These are phyloP conservation scores for Pezicula carpinea DNA, from an alignment of 2,329 filamentous ascomycete genomes.

Conservation along the genomic window DNA sequence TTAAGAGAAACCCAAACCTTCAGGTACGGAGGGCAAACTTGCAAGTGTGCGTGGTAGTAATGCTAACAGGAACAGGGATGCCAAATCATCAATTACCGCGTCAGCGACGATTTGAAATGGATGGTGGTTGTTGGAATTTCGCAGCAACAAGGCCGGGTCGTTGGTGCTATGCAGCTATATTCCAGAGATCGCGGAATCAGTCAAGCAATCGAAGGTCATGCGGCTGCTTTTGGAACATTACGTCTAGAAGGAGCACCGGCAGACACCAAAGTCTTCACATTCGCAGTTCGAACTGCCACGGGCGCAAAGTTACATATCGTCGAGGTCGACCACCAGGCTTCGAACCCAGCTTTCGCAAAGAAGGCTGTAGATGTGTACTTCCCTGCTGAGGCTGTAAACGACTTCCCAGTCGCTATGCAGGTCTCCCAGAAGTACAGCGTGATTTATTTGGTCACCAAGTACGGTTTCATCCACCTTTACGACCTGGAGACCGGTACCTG, in stretches of 20 bases:
- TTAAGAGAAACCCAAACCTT: slow-evolving; percentile 90
- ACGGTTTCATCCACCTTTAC: slow-evolving; percentile 98
- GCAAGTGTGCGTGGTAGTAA: not conserved
- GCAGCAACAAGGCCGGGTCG: slow-evolving; percentile 86
- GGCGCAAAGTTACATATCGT: slow-evolving; percentile 97
- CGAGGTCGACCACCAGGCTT: slow-evolving; percentile 89
- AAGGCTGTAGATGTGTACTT: slow-evolving; percentile 98
- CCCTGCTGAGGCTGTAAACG: slow-evolving; percentile 88
- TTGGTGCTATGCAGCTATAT: slow-evolving; percentile 95
- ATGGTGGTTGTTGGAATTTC: slow-evolving; percentile 97
- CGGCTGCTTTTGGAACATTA: slow-evolving; percentile 87
- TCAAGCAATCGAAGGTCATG: slow-evolving; percentile 96
- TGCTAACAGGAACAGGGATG: slow-evolving; percentile 58
- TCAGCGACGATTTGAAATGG: slow-evolving; percentile 95
- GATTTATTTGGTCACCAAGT: slow-evolving; percentile 97
- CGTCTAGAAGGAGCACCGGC: slow-evolving; percentile 82
- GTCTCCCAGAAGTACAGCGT: slow-evolving; percentile 95
- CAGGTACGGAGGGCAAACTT: slow-evolving; percentile 53
- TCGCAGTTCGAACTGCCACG: slow-evolving; percentile 83
- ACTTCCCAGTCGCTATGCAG: slow-evolving; percentile 98
- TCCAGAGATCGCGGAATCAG: slow-evolving; percentile 95
- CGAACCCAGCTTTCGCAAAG: slow-evolving; percentile 87
- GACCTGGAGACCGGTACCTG: slow-evolving; percentile 92
- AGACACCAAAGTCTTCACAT: slow-evolving; percentile 94
- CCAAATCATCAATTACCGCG: slow-evolving; percentile 99